Base-by-base conservation (phyloP, 192 early-diverging fungal genomes). In the Umbelopsis vinacea region DNA sequence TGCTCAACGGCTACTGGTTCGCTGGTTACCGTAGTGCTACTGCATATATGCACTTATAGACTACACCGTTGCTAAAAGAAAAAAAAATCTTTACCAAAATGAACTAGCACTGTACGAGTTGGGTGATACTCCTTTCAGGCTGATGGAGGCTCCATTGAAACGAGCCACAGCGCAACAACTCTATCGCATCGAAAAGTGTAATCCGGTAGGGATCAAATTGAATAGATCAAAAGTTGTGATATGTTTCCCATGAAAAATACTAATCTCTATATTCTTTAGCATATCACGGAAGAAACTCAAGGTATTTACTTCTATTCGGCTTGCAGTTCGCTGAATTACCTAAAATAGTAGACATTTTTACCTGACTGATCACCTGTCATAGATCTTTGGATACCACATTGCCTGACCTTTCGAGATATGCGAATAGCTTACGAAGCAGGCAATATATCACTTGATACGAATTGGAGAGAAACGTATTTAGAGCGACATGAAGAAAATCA, bases 341-440 rank as follows among this genome's bases (percentile, higher is more conserved):
- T 4, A 43, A 43, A 11, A 43, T 6, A 43, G 40, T 43, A 43
- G 40, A 43, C 11, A 12, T 43, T 43, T 43, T 11, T 43, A 0
- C 40, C 40, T 43, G 40, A 43, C 40, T 43, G 40, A 43, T 43
- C 40, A 29, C 19, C 43, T 6, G 22, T 6, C 10, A 43, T 37
- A 72, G 71, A 72, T 66, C 45, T 72, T 10, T 72, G 71, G 71
- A 21, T 72, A 21, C 19, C 12, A 11, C 71, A 72, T 21, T 35
- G 40, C 21, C 43, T 66, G 23, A 29, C 19, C n/a, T 72, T 50
- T 35, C 23, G 40, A 60, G 71, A 72, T 66, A 33, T 72, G 11
- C 43, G 55, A 38, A 21, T 66, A 15, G 40, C 40, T 8, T 60
- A 50, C 26, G 29, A 46, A 15, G 14, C 43, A n/a, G 60, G 71